Base-by-base conservation (phyloP, 2,329 filamentous ascomycete genomes). In the Aspergillus clavatus region DNA sequence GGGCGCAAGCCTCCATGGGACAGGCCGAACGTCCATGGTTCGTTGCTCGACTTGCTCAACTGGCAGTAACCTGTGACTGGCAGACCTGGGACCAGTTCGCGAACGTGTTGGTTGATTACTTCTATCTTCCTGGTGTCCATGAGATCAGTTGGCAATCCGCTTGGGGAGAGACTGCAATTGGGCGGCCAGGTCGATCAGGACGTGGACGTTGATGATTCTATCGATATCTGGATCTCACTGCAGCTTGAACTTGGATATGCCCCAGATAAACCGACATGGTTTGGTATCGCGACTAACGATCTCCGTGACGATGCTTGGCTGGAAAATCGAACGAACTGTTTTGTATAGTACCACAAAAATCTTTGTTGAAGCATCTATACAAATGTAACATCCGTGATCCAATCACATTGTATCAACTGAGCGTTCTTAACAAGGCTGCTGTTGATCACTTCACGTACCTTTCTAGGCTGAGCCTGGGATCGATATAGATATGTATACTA, bases 21-120 rank as follows among this genome's bases (percentile, higher is more conserved):
- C 60, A 63, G 21, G n/a, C 46, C 3, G 56, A 64, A 38, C 50
- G 57, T 38, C 43, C 52, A 2, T 66, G 59, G 61, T 67, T 67
- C 50, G 45, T 66, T 35, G 52, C 60, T 33, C 52, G 52, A 10
- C 49, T 67, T 21, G 47, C 54, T 22, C 46, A 52, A 12, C 38
- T 65, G 18, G 47, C 50, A 14, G 51, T 51, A 42, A 44, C 65
- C 18, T 58, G 61, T 39, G 52, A 54, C 21, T 67, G 64, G 64
- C 48, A 48, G 24, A 39, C 41, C 2, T 67, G 63, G 64, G 51
- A 53, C 11, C 57, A 65, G 14, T 55, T 62, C 5, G 56, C 58
- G 11, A 37, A 47, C 4, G 44, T 60, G 3, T 38, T 67, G 47
- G 31, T 42, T 0, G 57, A 59, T 16, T 66, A 61, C 45, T 57